These are phyloP conservation scores for Penicillium polonicum DNA, from an alignment of 2,329 filamentous ascomycete genomes.

Conservation along the genomic window DNA sequence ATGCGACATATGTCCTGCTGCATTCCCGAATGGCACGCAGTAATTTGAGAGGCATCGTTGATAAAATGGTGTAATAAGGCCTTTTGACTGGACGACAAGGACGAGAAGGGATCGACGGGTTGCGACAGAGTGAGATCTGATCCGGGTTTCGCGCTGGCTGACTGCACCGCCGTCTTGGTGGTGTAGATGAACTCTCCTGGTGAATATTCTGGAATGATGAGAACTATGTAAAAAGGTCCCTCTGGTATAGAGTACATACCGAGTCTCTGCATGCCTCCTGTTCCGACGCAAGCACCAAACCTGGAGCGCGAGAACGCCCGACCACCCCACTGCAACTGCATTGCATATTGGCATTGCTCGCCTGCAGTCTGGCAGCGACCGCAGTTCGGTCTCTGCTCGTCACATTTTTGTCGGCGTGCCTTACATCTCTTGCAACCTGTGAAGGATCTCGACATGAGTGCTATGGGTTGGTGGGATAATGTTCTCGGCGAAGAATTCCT, in stretches of 20 bases:
- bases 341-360: constrained; percentile 41
- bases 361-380: constrained; percentile 41
- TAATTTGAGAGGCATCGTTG: constrained; percentile 43
- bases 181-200: constrained; percentile 43
- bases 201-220: constrained; percentile 34
- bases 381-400: constrained; percentile 44
- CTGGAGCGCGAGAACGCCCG: constrained; percentile 43
- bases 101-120: constrained; percentile 39
- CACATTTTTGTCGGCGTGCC: constrained; percentile 47
- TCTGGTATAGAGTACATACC: constrained; percentile 21
- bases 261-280: constrained; percentile 37
- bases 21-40: constrained; percentile 42
- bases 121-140: constrained; percentile 28
- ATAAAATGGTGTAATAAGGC: constrained; percentile 44
- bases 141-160: constrained; percentile 12
- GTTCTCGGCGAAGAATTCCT: constrained; percentile 18
- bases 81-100: constrained; percentile 37
- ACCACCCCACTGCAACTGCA: constrained; percentile 46
- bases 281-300: constrained; percentile 38
- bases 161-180: constrained; percentile 24
- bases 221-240: neutral
- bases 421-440: constrained; percentile 48
- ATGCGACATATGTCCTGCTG: constrained; percentile 44
- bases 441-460: constrained; percentile 42
- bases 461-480: constrained; percentile 13